Evolutionary conservation across 495 filamentous ascomycete genomes (phyloP).

Genomic region (Chaetomium tenue): DNA sequence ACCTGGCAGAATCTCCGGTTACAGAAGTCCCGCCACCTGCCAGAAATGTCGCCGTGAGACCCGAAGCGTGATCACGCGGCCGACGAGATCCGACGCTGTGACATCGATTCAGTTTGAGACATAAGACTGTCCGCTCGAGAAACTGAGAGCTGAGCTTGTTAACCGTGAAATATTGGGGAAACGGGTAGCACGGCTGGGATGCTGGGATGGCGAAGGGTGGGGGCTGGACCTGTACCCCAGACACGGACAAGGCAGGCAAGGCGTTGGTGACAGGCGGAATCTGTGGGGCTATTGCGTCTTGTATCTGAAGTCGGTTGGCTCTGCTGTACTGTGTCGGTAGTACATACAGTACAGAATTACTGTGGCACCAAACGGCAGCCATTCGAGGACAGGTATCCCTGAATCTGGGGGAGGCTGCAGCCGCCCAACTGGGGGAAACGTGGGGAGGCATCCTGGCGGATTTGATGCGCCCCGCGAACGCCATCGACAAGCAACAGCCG

Average conservation of each 20-base stretch:
- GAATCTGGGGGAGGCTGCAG: conserved; percentile 23
- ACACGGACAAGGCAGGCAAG: conserved; percentile 3
- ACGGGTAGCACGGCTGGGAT: conserved; percentile 4
- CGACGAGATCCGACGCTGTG: conserved; percentile 18
- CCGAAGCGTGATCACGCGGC: conserved; percentile 25
- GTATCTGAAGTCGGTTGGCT: conserved; percentile 8
- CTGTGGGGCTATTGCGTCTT: conserved; percentile 6
- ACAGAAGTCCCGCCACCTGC: conserved; percentile 12
- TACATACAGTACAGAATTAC: too few relatives aligned
- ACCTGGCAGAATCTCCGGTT: conserved; percentile 19
- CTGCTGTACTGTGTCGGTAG: neutral
- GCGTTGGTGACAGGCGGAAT: conserved; percentile 1
- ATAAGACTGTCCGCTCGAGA: neutral
- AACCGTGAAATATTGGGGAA: neutral
- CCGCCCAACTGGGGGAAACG: neutral
- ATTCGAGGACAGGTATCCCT: neutral
- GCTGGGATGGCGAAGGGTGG: neutral
- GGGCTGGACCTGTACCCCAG: conserved; percentile 6
- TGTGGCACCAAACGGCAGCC: neutral
- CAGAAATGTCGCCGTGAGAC: conserved; percentile 13
- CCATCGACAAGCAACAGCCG: neutral
- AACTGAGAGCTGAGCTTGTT: neutral
- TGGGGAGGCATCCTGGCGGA: conserved; percentile 21
- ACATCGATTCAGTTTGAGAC: conserved; percentile 5
- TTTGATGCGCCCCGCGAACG: conserved; percentile 5